These are phyloP conservation scores for Botrytis tulipae DNA, from an alignment of 2,329 filamentous ascomycete genomes.

Conservation along the genomic window DNA sequence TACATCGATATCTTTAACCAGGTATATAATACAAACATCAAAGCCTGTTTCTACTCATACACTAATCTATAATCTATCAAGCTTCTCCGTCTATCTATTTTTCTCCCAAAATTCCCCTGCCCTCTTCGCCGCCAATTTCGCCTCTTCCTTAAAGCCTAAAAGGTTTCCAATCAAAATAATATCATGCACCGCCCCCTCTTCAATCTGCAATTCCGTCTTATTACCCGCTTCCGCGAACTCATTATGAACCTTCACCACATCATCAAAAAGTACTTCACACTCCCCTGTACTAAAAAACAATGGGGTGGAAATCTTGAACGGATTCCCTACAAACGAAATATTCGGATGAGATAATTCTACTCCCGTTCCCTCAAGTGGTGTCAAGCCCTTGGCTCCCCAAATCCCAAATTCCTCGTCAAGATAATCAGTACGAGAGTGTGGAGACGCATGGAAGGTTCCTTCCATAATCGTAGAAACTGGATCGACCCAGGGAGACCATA, in stretches of 20 bases:
- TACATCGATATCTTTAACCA: not conserved
- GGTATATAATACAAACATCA: not conserved
- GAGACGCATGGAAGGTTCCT: conserved; percentile 31
- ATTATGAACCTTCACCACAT: conserved; percentile 41
- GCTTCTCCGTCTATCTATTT: not conserved
- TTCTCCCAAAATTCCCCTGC: conserved; percentile 19
- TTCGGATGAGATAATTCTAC: conserved; percentile 40
- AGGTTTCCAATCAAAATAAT: conserved; percentile 43
- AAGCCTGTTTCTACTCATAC: not conserved
- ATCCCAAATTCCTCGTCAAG: conserved; percentile 40
- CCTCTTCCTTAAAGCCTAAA: conserved; percentile 45
- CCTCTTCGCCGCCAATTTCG: conserved; percentile 20
- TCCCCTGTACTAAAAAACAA: conserved; percentile 45
- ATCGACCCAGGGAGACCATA: conserved; percentile 48
- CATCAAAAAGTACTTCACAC: conserved; percentile 44
- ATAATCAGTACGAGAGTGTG: conserved; percentile 42
- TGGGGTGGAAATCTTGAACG: conserved; percentile 43
- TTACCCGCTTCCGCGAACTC: conserved; percentile 44
- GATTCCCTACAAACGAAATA: conserved; percentile 40
- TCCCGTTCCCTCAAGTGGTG: conserved; percentile 26
- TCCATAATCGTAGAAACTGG: conserved; percentile 31
- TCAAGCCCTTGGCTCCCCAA: conserved; percentile 46
- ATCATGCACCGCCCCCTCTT: conserved; percentile 47
- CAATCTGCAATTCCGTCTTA: conserved; percentile 43
- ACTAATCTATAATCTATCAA: not conserved